Conservation (phyloP, 2,329 filamentous ascomycete genomes). For the Allantophomopsis cytisporea region DNA sequence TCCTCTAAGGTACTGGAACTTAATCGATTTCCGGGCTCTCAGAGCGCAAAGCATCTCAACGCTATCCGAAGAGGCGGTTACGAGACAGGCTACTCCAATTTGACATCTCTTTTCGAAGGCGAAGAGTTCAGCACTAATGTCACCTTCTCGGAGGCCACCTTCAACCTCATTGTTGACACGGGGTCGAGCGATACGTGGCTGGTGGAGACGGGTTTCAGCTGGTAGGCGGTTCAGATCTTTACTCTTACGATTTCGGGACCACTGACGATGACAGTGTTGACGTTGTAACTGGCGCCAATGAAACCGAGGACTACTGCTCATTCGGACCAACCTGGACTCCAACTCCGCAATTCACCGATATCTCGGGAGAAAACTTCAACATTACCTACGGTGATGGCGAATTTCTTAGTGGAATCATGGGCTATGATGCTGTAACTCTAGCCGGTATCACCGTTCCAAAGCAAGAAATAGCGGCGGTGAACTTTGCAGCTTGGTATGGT, state of each 20-base stretch:
- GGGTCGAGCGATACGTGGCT: constrained; percentile 34
- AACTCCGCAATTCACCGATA: constrained; percentile 19
- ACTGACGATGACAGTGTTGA: constrained; percentile 13
- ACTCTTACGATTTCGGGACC: too few relatives aligned
- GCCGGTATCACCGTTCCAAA: constrained; percentile 27
- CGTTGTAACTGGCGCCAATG: constrained; percentile 3
- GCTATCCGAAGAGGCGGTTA: too few relatives aligned
- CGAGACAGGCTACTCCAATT: too few relatives aligned
- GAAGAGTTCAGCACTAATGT: constrained; percentile 6
- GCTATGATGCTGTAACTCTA: constrained; percentile 25
- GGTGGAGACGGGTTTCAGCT: constrained; percentile 18
- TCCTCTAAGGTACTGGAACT: too few relatives aligned
- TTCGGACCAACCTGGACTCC: constrained; percentile 7
- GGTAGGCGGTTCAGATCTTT: too few relatives aligned
- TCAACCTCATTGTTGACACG: constrained; percentile 28
- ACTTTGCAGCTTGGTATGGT: constrained; percentile 25
- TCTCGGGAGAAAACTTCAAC: constrained; percentile 26
- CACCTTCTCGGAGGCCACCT: constrained; percentile 17
- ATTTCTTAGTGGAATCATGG: constrained; percentile 23
- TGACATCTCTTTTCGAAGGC: neutral
- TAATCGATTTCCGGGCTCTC: too few relatives aligned
- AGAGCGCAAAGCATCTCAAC: too few relatives aligned
- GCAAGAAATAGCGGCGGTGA: constrained; percentile 32
- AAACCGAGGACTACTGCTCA: constrained; percentile 3
- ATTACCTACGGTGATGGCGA: constrained; percentile 29